A percentile compares a stretch with the other conserved stretches of the same genome.
Conservation (phyloP, 257 asterid genomes). For the Echium plantagineum region DNA sequence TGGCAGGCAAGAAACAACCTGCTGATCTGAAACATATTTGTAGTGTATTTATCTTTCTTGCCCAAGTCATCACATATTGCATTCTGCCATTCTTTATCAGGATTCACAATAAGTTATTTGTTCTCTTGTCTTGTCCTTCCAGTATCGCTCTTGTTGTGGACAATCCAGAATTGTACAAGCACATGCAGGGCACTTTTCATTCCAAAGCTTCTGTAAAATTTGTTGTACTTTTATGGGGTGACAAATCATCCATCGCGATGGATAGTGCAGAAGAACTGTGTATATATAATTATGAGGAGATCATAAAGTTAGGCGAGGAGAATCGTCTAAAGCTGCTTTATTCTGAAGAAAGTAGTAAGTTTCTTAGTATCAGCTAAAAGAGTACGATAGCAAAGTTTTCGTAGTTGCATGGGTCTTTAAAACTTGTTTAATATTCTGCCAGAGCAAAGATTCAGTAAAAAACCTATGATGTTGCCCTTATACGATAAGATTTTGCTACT, state of each 20-base stretch:
- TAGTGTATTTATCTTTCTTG: too few species aligned
- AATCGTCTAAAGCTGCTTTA: conserved; percentile 37
- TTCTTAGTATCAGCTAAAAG: conserved; percentile 8
- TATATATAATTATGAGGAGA: conserved; percentile 53
- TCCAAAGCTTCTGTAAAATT: conserved; percentile 48
- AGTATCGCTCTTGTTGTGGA: conserved; percentile 83
- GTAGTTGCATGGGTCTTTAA: neutral
- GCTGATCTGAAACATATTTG: too few species aligned
- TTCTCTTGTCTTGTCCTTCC: conserved; percentile 22
- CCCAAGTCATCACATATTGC: neutral
- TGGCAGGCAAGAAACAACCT: too few species aligned
- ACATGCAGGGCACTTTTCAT: conserved; percentile 35
- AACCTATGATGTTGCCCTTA: too few species aligned
- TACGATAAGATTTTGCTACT: too few species aligned
- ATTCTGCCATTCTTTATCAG: conserved; percentile 5
- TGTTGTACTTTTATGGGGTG: conserved; percentile 76
- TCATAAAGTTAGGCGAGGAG: conserved; percentile 51
- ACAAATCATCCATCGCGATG: conserved; percentile 42
- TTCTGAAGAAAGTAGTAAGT: conserved; percentile 69
- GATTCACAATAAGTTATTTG: neutral
- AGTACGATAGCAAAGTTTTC: neutral
- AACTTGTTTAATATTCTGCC: too few species aligned
- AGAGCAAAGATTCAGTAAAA: too few species aligned
- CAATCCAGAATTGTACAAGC: conserved; percentile 53
- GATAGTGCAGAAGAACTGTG: conserved; percentile 34